phyloP scores from a whole-genome alignment of 768 basidiomycete species.

The Leccinum rimulosum region DNA sequence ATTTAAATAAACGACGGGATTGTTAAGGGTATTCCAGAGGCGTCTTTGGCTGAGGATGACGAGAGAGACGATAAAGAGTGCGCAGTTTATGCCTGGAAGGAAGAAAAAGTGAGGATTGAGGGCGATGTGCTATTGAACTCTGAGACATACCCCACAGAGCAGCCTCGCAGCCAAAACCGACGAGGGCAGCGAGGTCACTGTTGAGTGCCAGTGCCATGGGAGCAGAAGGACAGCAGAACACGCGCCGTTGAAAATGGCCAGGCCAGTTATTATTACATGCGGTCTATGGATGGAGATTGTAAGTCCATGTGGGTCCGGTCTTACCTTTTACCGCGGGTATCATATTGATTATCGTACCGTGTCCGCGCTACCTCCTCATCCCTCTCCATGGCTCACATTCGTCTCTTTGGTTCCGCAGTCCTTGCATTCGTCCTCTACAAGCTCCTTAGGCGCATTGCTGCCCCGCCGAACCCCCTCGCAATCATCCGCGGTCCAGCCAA shows the following conservation, averaged over 20 bases:
- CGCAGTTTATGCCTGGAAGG: constrained; percentile 15
- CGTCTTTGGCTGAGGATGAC: constrained; percentile 21
- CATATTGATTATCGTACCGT: background rate
- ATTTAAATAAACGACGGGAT: constrained; percentile 30
- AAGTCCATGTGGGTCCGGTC: background rate
- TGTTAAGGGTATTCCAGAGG: constrained; percentile 10
- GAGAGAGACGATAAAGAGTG: constrained; percentile 31
- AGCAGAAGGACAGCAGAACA: background rate
- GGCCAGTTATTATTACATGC: background rate
- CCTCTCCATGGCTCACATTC: constrained; percentile 2
- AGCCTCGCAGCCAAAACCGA: constrained; percentile 38
- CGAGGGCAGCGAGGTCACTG: constrained; percentile 33
- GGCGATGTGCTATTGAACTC: background rate
- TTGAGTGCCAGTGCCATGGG: constrained; percentile 29
- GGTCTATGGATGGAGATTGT: background rate
- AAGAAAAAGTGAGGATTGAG: background rate
- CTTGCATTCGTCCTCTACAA: constrained; percentile 17
- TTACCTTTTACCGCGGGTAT: background rate
- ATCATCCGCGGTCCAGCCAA: constrained; percentile 30
- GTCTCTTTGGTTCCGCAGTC: constrained; percentile 2
- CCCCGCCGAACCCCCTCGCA: constrained; percentile 17
- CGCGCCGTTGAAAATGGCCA: background rate
- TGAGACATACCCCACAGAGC: constrained; percentile 33
- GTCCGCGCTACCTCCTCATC: background rate
- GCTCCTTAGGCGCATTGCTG: constrained; percentile 11